Conservation (phyloP, 257 asterid genomes). For the Coffea eugenioides region DNA sequence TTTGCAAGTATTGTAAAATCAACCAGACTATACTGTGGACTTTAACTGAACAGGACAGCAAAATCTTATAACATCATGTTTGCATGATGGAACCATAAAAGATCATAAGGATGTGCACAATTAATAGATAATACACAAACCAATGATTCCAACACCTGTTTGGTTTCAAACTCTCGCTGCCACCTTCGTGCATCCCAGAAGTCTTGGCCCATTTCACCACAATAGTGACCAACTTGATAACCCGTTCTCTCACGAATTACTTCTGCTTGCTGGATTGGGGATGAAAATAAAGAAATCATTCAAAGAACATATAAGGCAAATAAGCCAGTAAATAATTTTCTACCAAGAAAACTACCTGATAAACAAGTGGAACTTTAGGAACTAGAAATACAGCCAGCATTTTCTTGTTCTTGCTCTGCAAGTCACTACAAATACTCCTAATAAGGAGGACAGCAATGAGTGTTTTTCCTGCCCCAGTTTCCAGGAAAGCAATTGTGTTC, state of each 20-base stretch:
- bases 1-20: not conserved
- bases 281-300: constrained; percentile 1
- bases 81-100: not conserved
- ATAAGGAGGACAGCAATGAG: constrained; percentile 91
- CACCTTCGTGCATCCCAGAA: constrained; percentile 99
- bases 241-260: constrained; percentile 92
- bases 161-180: constrained; percentile 93
- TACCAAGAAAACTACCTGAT: constrained; percentile 60
- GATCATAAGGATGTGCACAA: not conserved
- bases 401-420: constrained; percentile 70
- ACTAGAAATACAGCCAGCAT: constrained; percentile 93
- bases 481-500: constrained; percentile 94
- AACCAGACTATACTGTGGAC: not conserved
- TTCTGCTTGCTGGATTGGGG: constrained; percentile 85
- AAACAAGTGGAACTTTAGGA: constrained; percentile 98
- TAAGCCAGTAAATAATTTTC: not conserved
- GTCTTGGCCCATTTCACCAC: constrained; percentile 99
- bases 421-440: constrained; percentile 63
- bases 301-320: not conserved
- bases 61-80: not conserved
- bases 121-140: not conserved
- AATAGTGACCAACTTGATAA: constrained; percentile 92
- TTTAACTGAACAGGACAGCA: not conserved
- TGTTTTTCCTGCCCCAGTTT: constrained; percentile 98
- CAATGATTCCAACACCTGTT: constrained; percentile 56